phyloP scores from a whole-genome alignment of 2,329 filamentous ascomycete genomes.

The Magnaporthales sp. region DNA sequence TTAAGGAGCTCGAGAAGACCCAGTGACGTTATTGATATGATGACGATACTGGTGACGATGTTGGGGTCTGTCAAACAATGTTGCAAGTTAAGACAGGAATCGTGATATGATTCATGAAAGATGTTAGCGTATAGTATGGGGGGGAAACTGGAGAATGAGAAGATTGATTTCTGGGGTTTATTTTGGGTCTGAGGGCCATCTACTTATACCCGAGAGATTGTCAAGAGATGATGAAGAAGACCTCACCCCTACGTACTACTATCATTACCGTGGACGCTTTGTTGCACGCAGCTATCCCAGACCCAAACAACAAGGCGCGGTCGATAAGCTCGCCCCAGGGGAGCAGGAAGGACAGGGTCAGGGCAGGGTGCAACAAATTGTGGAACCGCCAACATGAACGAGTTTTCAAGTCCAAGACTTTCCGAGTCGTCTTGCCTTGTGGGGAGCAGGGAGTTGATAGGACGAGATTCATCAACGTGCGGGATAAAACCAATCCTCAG shows the following conservation, averaged over 20 bases:
- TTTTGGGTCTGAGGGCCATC: background rate
- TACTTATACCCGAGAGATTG: background rate
- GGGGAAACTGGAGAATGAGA: constrained; percentile 1
- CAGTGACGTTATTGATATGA: background rate
- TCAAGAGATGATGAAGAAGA: background rate
- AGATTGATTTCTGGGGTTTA: background rate
- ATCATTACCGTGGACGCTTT: background rate
- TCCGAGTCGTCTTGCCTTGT: background rate
- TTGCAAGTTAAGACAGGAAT: background rate
- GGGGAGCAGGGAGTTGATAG: background rate
- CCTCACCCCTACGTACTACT: background rate
- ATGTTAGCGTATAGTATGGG: constrained; percentile 1
- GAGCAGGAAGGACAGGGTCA: background rate
- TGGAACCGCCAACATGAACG: constrained; percentile 5
- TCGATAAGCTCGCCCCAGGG: background rate
- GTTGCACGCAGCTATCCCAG: background rate
- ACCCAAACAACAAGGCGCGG: background rate
- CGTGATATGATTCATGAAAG: background rate
- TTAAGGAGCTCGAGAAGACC: background rate
- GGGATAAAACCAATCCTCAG: background rate
- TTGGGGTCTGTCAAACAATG: background rate
- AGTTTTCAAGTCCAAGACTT: constrained; percentile 4
- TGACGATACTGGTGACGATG: background rate
- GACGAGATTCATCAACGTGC: background rate
- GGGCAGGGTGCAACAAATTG: background rate